These are phyloP conservation scores for Pleurotus salmoneostramineus DNA, from an alignment of 768 basidiomycete species.

Conservation along the genomic window DNA sequence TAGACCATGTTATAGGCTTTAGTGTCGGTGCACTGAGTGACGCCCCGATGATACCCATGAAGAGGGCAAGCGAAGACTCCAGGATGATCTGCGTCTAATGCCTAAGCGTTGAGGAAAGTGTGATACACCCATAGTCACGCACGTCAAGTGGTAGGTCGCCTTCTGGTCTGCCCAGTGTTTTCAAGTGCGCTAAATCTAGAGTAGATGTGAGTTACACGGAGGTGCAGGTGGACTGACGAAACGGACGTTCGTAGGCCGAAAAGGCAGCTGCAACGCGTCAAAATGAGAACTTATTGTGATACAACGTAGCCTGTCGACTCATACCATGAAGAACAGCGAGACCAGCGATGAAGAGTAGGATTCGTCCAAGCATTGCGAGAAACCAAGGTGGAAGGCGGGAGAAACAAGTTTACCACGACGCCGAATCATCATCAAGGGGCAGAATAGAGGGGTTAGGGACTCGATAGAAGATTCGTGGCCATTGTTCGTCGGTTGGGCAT, in stretches of 20 bases:
- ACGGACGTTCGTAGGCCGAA: conserved; percentile 77
- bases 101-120: neutral
- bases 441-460: too few relatives aligned
- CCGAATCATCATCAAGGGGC: too few relatives aligned
- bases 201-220: neutral
- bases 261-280: conserved; percentile 53
- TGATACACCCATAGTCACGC: conserved; percentile 11
- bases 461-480: too few relatives aligned
- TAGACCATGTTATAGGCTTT: conserved; percentile 85
- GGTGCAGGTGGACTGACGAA: too few relatives aligned
- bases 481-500: too few relatives aligned
- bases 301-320: conserved; percentile 1
- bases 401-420: too few relatives aligned
- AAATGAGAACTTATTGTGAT: neutral
- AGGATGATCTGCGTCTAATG: conserved; percentile 49
- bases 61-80: conserved; percentile 60
- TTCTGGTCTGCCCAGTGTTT: conserved; percentile 71
- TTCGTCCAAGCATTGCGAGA: conserved; percentile 39
- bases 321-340: conserved; percentile 54
- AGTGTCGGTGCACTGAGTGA: conserved; percentile 63
- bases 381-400: neutral
- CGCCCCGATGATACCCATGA: conserved; percentile 71
- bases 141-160: conserved; percentile 64
- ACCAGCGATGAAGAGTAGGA: conserved; percentile 42
- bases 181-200: conserved; percentile 71